Evolutionary conservation across 371 early-diverging fungal species (phyloP).

Genomic region (Mortierella sp.): DNA sequence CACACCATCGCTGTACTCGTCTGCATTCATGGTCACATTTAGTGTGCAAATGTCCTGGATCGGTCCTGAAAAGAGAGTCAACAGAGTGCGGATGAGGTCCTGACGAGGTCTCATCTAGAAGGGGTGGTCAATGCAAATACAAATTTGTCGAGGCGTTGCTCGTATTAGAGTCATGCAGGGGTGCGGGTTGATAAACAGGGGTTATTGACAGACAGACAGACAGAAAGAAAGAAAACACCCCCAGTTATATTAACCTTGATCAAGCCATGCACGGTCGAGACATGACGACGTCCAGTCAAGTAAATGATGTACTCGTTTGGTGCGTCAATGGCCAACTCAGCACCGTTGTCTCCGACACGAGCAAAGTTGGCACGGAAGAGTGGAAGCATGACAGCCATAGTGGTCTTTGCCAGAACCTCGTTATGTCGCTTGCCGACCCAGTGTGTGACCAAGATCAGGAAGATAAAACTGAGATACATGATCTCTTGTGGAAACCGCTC

Average conservation of each 20-base stretch:
- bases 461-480: conserved; percentile 29
- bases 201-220: neutral
- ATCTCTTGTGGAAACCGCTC: conserved; percentile 34
- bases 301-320: conserved; percentile 53
- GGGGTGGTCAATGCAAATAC: neutral
- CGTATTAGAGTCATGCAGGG: too few species aligned
- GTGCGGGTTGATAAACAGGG: neutral
- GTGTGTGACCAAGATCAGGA: conserved; percentile 31
- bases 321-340: conserved; percentile 45
- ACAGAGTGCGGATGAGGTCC: conserved; percentile 42
- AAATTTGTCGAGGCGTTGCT: neutral
- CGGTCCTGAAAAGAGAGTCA: conserved; percentile 24
- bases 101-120: conserved; percentile 49
- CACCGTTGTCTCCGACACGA: conserved; percentile 47
- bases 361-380: conserved; percentile 51
- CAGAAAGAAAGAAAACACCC: neutral
- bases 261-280: conserved; percentile 46
- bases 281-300: conserved; percentile 49
- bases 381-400: conserved; percentile 51
- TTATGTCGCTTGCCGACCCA: conserved; percentile 46
- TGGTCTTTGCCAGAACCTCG: conserved; percentile 45
- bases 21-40: conserved; percentile 49
- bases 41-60: conserved; percentile 36
- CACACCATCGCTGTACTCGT: conserved; percentile 48
- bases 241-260: conserved; percentile 28